These are phyloP conservation scores for Yamadazyma scolyti DNA, from an alignment of 805 yeast genomes.

Conservation along the genomic window DNA sequence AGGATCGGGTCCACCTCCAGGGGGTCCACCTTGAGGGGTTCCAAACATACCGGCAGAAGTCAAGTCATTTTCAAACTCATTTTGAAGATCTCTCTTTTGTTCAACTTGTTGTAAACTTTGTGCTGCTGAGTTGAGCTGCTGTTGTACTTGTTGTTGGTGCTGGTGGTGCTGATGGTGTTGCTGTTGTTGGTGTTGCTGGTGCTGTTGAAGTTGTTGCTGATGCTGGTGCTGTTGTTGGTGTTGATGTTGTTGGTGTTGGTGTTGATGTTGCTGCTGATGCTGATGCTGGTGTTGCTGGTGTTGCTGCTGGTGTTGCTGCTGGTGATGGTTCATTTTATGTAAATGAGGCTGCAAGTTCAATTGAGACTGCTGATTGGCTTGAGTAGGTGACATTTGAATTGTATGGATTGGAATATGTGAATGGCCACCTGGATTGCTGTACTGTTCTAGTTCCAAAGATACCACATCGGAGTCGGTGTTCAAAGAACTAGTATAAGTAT, in stretches of 20 bases:
- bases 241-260: conserved; percentile 1
- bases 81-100: conserved; percentile 4
- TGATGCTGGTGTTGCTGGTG: conserved; percentile 28
- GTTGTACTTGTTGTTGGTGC: conserved; percentile 1
- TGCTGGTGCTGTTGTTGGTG: conserved; percentile 2
- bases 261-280: conserved; percentile 14
- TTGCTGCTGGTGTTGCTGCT: conserved; percentile 27
- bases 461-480: conserved; percentile 4
- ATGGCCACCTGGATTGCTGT: neutral
- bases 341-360: neutral
- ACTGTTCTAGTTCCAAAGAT: conserved; percentile 3
- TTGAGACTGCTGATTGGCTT: neutral
- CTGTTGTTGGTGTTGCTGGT: conserved; percentile 28
- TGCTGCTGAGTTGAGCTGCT: conserved; percentile 1
- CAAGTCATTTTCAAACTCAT: conserved; percentile 10
- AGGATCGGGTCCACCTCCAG: conserved; percentile 1
- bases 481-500: neutral
- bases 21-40: conserved; percentile 1
- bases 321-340: conserved; percentile 2
- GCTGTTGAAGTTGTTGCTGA: conserved; percentile 24
- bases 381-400: neutral
- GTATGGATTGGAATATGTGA: neutral
- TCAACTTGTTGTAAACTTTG: neutral
- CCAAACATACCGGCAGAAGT: conserved; percentile 3
- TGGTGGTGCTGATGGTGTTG: conserved; percentile 12